Conservation (phyloP, 768 basidiomycete species). For the Agrocybe praecox region DNA sequence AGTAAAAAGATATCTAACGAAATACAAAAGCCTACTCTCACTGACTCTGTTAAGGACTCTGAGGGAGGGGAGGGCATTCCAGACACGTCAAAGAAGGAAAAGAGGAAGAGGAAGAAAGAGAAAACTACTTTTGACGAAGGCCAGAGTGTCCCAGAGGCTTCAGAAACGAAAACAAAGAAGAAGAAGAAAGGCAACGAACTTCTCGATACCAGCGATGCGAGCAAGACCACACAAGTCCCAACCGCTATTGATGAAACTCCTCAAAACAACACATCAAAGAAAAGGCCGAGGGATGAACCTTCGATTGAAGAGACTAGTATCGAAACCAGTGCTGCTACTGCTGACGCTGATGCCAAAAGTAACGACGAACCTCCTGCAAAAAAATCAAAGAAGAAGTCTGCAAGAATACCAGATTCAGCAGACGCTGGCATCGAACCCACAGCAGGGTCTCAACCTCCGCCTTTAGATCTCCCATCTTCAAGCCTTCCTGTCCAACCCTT, state of each 20-base stretch:
- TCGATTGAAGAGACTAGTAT: neutral
- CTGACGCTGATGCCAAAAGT: neutral
- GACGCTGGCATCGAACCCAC: neutral
- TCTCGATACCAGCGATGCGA: neutral
- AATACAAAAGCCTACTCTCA: neutral
- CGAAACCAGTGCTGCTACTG: neutral
- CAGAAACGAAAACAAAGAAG: slow-evolving; percentile 1
- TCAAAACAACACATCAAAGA: slow-evolving; percentile 13
- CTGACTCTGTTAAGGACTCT: neutral
- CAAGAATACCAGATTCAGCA: neutral
- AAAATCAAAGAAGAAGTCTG: slow-evolving; percentile 17
- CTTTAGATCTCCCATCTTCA: no score
- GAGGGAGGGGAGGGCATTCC: neutral
- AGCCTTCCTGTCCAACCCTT: no score
- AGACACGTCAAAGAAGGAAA: neutral
- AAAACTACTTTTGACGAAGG: neutral
- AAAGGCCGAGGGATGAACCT: neutral
- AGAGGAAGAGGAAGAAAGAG: slow-evolving; percentile 12
- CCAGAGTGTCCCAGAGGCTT: neutral
- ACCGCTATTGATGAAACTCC: neutral
- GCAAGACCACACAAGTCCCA: neutral
- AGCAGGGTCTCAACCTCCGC: neutral
- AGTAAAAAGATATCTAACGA: no score
- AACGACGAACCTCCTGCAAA: slow-evolving; percentile 7
- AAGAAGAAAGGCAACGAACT: slow-evolving; percentile 7